These are phyloP conservation scores for Nannizzia gypsea DNA, from an alignment of 2,329 filamentous ascomycete species.

Conservation along the genomic window DNA sequence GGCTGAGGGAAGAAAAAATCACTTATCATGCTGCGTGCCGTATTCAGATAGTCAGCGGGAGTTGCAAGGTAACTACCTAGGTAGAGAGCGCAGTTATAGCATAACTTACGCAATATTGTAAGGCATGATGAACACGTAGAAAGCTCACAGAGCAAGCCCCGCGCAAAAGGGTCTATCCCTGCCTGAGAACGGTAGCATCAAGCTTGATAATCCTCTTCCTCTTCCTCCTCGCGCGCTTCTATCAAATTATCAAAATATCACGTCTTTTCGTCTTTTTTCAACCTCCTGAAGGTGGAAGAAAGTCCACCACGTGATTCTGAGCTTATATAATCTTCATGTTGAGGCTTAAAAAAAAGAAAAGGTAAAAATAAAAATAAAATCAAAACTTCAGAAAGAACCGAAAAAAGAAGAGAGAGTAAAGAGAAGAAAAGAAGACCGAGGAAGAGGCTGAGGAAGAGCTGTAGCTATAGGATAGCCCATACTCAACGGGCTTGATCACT, in stretches of 20 bases:
- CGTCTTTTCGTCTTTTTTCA: background rate
- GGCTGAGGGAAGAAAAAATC: conserved; percentile 99
- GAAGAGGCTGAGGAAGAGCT: background rate
- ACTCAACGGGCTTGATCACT: background rate
- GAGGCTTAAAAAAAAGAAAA: background rate
- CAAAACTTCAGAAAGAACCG: background rate
- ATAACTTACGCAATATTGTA: conserved; percentile 57
- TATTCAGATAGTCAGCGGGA: conserved; percentile 15
- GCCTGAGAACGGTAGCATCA: background rate
- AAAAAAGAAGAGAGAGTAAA: background rate
- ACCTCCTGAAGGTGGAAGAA: too few species aligned
- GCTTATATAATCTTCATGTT: background rate
- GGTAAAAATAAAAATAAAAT: background rate
- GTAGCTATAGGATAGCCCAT: background rate
- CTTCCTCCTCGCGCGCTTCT: background rate
- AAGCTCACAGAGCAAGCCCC: background rate
- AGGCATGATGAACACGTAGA: conserved; percentile 39
- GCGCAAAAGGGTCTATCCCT: background rate
- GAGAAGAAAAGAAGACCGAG: background rate
- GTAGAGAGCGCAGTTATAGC: too few species aligned
- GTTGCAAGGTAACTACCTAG: background rate
- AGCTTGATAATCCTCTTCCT: background rate
- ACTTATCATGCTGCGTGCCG: conserved; percentile 64
- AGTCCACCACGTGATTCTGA: background rate
- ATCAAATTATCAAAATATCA: background rate